Base-by-base conservation (phyloP, 2,329 filamentous ascomycete species). In the Orbilia brochopaga region DNA sequence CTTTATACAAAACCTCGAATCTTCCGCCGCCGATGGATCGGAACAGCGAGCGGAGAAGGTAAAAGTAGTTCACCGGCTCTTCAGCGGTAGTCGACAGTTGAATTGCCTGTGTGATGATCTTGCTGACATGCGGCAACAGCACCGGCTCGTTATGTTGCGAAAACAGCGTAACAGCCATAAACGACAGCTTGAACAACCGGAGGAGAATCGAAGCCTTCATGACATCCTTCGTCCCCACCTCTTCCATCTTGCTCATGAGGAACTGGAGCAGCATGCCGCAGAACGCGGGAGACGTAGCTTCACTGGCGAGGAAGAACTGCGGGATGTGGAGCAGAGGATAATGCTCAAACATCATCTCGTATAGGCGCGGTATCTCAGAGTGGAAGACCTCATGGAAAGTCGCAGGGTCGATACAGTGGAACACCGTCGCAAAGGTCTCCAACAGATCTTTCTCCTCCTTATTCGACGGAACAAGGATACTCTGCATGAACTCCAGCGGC, bases 351-450 rank as follows among this genome's bases (percentile, higher is more conserved):
- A 96, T 97, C 85, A 97, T 93, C 74, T 96, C 90, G 79, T 99
- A 97, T 40, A 99, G 86, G 79, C 91, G 91, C 40, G 93, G 93
- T 72, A 99, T 97, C 81, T 97, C 94, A 72, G 92, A 91, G 78
- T 96, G 91, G 79, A 99, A 99, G 44, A 99, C 92, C 81, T 99
- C 94, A 77, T 99, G 92, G 78, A 99, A 99, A 0, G 93, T 97
- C 10, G 95, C 94, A 1, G 94, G 94, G 78, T 99, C 94, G 74
- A 99, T 94, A 80, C 93, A 95, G 79, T 99, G 94, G 78, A 99
- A 99, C 27, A 99, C 92, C 0, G 94, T 97, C 1, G 93, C 94
- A 79, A 99, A 99, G 1, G 91, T 96, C 82, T 99, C 95, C 5
- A 99, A 84, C 7, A 99, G 84, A 61, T 99, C 94, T 79, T 99